A percentile compares a stretch with the other conserved stretches of the same genome.
Conservation (phyloP, 805 yeast species). For the Jamesozyma spencerorum region DNA sequence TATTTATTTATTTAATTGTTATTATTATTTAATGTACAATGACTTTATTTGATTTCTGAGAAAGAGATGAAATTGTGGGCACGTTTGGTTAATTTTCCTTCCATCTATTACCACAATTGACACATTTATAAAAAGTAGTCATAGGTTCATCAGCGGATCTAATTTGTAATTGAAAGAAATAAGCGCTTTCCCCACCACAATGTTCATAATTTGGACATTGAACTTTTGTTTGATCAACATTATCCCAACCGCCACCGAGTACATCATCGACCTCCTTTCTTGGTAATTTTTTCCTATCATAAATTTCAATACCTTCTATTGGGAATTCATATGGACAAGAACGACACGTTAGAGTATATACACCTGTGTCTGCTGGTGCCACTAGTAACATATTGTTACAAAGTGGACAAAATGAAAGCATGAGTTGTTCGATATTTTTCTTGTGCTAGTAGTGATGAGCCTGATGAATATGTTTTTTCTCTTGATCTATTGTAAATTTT, state of each 20-base stretch:
- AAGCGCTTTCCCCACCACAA: slow-evolving; percentile 86
- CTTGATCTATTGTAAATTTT: no score
- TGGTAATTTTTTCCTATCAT: slow-evolving; percentile 71
- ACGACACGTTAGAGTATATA: slow-evolving; percentile 72
- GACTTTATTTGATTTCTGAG: no score
- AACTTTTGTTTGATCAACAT: slow-evolving; percentile 89
- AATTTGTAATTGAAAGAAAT: slow-evolving; percentile 92
- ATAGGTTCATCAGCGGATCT: slow-evolving; percentile 98
- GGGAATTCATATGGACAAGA: slow-evolving; percentile 95
- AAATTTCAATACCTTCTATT: slow-evolving; percentile 73
- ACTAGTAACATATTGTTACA: slow-evolving; percentile 84
- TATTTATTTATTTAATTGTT: not conserved
- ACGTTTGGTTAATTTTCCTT: slow-evolving; percentile 62
- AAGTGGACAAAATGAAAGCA: slow-evolving; percentile 92
- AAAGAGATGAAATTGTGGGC: not conserved
- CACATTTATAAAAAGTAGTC: slow-evolving; percentile 96
- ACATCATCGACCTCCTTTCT: slow-evolving; percentile 94
- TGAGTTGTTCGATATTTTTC: slow-evolving; percentile 20
- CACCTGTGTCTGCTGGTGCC: slow-evolving; percentile 48
- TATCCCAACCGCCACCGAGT: slow-evolving; percentile 97
- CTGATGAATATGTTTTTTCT: no score
- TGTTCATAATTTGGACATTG: slow-evolving; percentile 77
- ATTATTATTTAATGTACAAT: not conserved
- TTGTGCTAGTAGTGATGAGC: no score
- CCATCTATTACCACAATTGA: slow-evolving; percentile 91